phyloP scores from a whole-genome alignment of 2,329 filamentous ascomycete genomes.

The Fonsecaea erecta region DNA sequence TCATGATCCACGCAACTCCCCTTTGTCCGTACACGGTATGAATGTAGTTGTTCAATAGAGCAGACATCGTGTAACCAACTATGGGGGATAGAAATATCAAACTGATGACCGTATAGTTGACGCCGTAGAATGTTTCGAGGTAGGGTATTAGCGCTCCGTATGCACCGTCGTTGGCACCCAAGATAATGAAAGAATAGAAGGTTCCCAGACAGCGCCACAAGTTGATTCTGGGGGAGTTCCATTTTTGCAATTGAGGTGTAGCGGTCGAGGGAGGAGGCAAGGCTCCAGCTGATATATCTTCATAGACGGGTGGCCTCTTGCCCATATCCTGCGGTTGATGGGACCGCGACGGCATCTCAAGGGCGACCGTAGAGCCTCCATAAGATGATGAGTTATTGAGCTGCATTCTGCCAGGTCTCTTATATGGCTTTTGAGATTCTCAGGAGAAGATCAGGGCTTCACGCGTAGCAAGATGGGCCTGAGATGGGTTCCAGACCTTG shows the following conservation, averaged over 20 bases:
- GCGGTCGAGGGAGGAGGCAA: constrained; percentile 54
- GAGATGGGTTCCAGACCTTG: not conserved
- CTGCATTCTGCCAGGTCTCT: constrained; percentile 4
- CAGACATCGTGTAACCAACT: constrained; percentile 52
- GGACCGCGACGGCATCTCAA: constrained; percentile 21
- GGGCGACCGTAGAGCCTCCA: constrained; percentile 23
- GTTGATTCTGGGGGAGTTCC: constrained; percentile 67
- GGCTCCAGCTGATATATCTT: constrained; percentile 25
- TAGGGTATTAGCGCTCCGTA: constrained; percentile 56
- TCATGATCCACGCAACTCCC: constrained; percentile 69
- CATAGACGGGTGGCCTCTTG: constrained; percentile 8
- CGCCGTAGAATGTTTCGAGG: constrained; percentile 50
- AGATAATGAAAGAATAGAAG: constrained; percentile 63
- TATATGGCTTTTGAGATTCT: not conserved
- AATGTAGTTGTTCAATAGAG: constrained; percentile 50
- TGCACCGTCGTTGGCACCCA: constrained; percentile 61
- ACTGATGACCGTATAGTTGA: constrained; percentile 53
- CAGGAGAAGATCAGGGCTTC: not conserved
- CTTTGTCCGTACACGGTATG: constrained; percentile 63
- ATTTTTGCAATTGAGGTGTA: constrained; percentile 56
- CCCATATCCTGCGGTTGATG: not conserved
- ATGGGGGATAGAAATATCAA: constrained; percentile 56
- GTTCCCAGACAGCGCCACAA: constrained; percentile 63
- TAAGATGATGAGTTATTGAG: constrained; percentile 15
- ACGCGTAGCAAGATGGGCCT: not conserved